Percentiles rank a stretch among this genome's conserved stretches.
These are phyloP conservation scores for Beauveria sp. DNA, from an alignment of 2,329 filamentous ascomycete genomes.

Conservation along the genomic window DNA sequence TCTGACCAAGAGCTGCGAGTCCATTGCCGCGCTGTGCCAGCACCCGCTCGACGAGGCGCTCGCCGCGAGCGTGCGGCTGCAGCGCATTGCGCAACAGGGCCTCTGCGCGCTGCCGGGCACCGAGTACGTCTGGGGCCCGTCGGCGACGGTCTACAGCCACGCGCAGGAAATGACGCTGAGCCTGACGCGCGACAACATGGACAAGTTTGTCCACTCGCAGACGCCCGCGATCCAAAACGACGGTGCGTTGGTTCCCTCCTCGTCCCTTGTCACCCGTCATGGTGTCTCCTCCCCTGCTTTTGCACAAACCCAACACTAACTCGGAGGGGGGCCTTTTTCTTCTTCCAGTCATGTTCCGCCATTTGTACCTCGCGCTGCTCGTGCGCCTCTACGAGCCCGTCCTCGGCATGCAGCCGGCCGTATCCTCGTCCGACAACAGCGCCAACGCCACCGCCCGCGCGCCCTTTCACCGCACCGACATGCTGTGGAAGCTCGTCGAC, in stretches of 20 bases:
- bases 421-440: neutral
- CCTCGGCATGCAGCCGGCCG: slow-evolving; percentile 17
- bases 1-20: slow-evolving; percentile 4
- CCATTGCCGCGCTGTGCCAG: slow-evolving; percentile 1
- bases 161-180: slow-evolving; percentile 3
- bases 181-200: slow-evolving; percentile 3
- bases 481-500: slow-evolving; percentile 6
- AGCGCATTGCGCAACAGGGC: slow-evolving; percentile 1
- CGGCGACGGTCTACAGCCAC: neutral
- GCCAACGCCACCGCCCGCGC: neutral
- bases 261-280: neutral
- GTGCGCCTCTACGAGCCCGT: slow-evolving; percentile 24
- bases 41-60: neutral
- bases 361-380: slow-evolving; percentile 19
- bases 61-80: neutral
- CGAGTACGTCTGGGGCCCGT: slow-evolving; percentile 4
- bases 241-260: neutral
- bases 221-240: neutral
- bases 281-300: too few relatives aligned
- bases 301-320: neutral
- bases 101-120: neutral
- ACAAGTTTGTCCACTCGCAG: slow-evolving; percentile 3
- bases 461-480: slow-evolving; percentile 6
- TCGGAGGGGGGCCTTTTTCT: neutral
- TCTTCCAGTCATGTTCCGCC: slow-evolving; percentile 1